Percentiles rank a stretch among this genome's conserved stretches.
Conservation (phyloP, 495 filamentous ascomycete species). For the Neurospora discreta region DNA sequence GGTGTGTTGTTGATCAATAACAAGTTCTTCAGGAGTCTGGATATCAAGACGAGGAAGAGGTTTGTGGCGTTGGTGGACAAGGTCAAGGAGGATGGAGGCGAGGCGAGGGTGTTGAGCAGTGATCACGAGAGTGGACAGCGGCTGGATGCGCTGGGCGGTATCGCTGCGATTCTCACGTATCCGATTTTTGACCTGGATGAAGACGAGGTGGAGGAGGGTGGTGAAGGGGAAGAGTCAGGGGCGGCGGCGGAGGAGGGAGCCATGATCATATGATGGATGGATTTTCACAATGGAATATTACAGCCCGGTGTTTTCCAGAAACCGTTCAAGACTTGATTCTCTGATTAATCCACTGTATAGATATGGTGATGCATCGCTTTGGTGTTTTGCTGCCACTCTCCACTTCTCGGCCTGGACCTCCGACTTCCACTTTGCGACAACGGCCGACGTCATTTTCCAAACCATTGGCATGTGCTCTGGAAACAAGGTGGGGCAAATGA, state of each 20-base stretch:
- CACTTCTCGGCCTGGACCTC: not conserved
- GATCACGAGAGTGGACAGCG: conserved; percentile 90
- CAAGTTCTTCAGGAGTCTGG: conserved; percentile 70
- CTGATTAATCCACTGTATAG: not conserved
- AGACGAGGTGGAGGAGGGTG: conserved; percentile 44
- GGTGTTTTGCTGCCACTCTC: not conserved
- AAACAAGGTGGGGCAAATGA: not conserved
- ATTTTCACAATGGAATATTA: not conserved
- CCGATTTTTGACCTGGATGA: conserved; percentile 68
- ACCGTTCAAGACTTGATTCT: not conserved
- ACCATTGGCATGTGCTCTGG: not conserved
- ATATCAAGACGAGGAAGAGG: conserved; percentile 64
- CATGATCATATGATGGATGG: conserved; percentile 26
- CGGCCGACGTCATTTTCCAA: not conserved
- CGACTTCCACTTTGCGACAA: not conserved
- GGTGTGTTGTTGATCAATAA: conserved; percentile 80
- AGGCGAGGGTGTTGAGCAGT: conserved; percentile 77
- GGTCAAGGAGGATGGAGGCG: conserved; percentile 82
- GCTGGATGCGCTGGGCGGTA: conserved; percentile 72
- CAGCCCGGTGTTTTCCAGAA: not conserved
- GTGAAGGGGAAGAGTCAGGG: not conserved
- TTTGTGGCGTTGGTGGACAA: conserved; percentile 85
- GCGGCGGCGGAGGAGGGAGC: conserved; percentile 8
- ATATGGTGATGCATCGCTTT: not conserved
- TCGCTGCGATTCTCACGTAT: conserved; percentile 86